phyloP scores from a whole-genome alignment of 225 moss, liverwort and hornwort genomes.

The Climacium dendroides region DNA sequence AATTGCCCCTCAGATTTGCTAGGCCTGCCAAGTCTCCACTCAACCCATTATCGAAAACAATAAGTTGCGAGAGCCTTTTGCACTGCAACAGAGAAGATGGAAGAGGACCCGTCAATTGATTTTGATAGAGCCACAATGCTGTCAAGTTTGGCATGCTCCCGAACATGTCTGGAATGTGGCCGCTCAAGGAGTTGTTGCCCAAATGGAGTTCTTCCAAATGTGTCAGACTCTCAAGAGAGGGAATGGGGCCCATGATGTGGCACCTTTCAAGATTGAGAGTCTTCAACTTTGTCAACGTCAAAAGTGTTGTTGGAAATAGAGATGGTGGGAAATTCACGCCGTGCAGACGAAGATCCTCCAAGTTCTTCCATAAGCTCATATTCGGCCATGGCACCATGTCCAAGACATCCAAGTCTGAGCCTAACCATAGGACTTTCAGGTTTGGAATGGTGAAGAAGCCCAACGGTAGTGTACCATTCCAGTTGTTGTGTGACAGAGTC shows the following conservation, averaged over 20 bases:
- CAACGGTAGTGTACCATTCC: background rate
- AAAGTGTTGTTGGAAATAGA: background rate
- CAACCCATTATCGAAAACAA: fast-evolving
- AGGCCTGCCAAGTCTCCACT: too few species aligned
- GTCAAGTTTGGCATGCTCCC: background rate
- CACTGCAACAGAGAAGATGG: fast-evolving
- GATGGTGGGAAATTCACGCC: background rate
- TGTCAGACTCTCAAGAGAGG: background rate
- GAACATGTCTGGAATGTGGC: fast-evolving
- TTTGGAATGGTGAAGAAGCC: background rate
- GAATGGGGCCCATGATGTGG: too few species aligned
- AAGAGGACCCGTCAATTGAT: fast-evolving
- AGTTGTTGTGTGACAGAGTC: background rate
- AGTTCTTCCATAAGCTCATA: background rate
- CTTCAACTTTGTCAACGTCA: background rate
- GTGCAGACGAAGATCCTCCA: background rate
- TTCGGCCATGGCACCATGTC: background rate
- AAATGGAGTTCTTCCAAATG: background rate
- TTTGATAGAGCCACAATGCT: fast-evolving
- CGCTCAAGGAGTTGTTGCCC: fast-evolving
- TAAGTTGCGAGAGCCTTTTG: fast-evolving
- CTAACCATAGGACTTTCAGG: background rate
- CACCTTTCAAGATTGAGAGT: background rate
- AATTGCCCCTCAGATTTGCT: fast-evolving
- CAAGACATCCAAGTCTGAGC: background rate